Evolutionary conservation across 2,329 filamentous ascomycete genomes (phyloP).

Genomic region (Penicillium italicum): DNA sequence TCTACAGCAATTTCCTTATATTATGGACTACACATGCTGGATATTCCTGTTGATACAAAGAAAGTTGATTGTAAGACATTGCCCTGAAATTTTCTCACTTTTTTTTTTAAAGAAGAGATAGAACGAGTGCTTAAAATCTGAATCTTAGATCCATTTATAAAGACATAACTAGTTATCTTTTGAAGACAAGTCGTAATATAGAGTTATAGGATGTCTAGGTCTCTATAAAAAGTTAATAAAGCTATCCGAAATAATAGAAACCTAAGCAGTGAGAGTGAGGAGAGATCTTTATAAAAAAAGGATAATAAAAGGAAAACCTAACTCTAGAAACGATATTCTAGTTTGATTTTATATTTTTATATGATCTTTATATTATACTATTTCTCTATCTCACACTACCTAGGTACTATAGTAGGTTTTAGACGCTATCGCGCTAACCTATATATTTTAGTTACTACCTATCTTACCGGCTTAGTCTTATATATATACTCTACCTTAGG

Average conservation of each 20-base stretch:
- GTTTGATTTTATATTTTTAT: too few species aligned
- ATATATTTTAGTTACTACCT: too few species aligned
- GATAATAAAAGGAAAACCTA: too few species aligned
- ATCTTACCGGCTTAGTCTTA: too few species aligned
- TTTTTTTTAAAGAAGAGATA: not conserved
- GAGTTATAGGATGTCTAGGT: not conserved
- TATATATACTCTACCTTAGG: too few species aligned
- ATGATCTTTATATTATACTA: not conserved
- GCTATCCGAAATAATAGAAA: not conserved
- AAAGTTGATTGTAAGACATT: not conserved
- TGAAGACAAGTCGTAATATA: not conserved
- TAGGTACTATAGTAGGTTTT: too few species aligned
- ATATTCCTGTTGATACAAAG: not conserved
- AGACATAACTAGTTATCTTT: too few species aligned
- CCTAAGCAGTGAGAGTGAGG: not conserved
- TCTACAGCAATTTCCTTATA: too few species aligned
- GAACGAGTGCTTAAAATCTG: not conserved
- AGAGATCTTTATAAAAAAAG: not conserved
- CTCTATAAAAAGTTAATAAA: not conserved
- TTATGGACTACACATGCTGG: not conserved
- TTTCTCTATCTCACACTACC: not conserved
- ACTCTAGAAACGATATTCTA: too few species aligned
- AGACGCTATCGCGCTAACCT: too few species aligned
- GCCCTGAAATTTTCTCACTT: not conserved
- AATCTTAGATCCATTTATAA: too few species aligned